Percentiles rank a stretch among this genome's conserved stretches.
phyloP scores from a whole-genome alignment of 768 basidiomycete genomes.

The Panaeolus papilionaceus region DNA sequence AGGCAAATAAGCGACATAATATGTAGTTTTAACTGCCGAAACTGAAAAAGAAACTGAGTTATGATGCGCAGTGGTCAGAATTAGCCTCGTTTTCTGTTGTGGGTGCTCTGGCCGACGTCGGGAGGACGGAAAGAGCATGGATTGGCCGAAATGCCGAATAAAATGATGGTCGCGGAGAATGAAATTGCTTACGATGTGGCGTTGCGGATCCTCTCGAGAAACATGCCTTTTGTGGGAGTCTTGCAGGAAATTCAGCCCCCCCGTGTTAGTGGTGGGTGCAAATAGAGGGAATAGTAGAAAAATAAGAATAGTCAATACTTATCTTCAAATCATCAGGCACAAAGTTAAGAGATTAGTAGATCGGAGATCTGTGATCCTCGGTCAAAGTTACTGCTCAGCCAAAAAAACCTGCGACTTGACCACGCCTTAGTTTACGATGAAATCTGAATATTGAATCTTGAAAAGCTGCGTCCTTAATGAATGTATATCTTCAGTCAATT shows the following conservation, averaged over 20 bases:
- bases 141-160: neutral
- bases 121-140: neutral
- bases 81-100: neutral
- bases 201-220: conserved; percentile 32
- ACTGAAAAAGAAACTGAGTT: neutral
- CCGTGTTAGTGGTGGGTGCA: neutral
- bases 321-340: conserved; percentile 11
- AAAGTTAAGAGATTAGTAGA: conserved; percentile 1
- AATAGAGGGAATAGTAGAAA: neutral
- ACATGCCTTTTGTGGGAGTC: conserved; percentile 5
- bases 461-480: neutral
- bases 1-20: neutral
- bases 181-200: conserved; percentile 26
- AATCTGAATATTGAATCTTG: neutral
- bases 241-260: neutral
- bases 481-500: conserved; percentile 1
- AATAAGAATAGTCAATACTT: conserved; percentile 4
- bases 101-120: neutral
- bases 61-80: neutral
- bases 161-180: neutral
- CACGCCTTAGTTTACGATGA: neutral
- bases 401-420: neutral
- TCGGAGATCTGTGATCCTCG: conserved; percentile 41
- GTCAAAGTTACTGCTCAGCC: conserved; percentile 23
- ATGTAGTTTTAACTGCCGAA: neutral